Conservation (phyloP, 2,329 filamentous ascomycete genomes). For the Botrytis medusae region DNA sequence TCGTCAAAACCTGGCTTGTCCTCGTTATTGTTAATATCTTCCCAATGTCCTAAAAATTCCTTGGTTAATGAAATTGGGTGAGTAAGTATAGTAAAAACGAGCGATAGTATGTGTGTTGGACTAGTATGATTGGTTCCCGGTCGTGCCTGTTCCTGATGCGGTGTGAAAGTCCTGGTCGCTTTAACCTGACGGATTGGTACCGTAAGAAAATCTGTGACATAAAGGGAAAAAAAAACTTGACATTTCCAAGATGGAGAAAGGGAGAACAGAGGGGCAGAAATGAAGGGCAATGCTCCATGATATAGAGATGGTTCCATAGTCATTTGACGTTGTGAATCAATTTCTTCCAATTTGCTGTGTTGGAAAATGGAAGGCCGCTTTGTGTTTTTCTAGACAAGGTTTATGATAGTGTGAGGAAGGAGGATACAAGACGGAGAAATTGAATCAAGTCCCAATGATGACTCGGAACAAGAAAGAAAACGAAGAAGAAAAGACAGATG, state of each 20-base stretch:
- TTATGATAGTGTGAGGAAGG: conserved; percentile 2
- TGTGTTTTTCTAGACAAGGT: conserved; percentile 3
- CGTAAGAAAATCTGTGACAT: background rate
- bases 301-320: background rate
- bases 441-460: conserved; percentile 5
- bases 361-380: conserved; percentile 5
- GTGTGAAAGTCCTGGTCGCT: conserved; percentile 18
- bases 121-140: conserved; percentile 15
- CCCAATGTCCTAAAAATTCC: background rate
- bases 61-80: conserved; percentile 3
- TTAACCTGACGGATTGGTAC: background rate
- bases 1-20: background rate
- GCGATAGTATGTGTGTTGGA: conserved; percentile 17
- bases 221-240: background rate
- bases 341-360: background rate
- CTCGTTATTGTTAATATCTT: background rate
- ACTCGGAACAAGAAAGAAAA: conserved; percentile 19
- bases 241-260: background rate
- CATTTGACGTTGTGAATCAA: background rate
- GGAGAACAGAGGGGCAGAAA: background rate
- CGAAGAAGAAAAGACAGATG: conserved; percentile 4
- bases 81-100: conserved; percentile 5
- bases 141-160: conserved; percentile 10
- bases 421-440: conserved; percentile 3
- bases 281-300: background rate